phyloP scores from a whole-genome alignment of 768 basidiomycete genomes.

The Tephrocybe sp. region DNA sequence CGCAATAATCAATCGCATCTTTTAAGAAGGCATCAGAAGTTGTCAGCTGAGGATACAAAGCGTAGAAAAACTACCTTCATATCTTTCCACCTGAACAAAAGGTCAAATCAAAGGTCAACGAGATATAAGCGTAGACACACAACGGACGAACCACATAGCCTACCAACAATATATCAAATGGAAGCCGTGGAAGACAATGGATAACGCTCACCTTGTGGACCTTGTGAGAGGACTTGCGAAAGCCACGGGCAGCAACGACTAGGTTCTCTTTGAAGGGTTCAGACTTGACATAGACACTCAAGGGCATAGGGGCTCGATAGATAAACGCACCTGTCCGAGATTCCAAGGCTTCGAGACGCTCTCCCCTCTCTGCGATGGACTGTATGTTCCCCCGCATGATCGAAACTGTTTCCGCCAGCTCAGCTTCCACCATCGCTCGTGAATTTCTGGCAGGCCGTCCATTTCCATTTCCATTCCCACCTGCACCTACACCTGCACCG shows the following conservation, averaged over 20 bases:
- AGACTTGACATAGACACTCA: conserved; percentile 7
- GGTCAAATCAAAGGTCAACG: neutral
- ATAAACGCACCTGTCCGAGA: conserved; percentile 90
- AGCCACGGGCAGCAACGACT: conserved; percentile 93
- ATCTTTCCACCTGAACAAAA: conserved; percentile 81
- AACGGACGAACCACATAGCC: conserved; percentile 84
- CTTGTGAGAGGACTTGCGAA: conserved; percentile 92
- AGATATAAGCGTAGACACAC: no score
- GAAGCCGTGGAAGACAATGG: conserved; percentile 1
- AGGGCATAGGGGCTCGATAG: no score
- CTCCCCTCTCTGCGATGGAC: conserved; percentile 90
- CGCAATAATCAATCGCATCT: conserved; percentile 97
- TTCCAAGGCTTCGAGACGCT: conserved; percentile 86
- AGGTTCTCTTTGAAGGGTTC: conserved; percentile 69
- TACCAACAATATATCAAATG: conserved; percentile 23
- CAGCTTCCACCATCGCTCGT: conserved; percentile 80
- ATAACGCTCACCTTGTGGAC: conserved; percentile 94
- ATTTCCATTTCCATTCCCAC: neutral
- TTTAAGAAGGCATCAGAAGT: conserved; percentile 7
- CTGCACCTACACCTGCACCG: no score
- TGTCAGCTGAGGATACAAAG: conserved; percentile 7
- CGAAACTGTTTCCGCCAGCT: conserved; percentile 93
- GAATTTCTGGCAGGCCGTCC: neutral
- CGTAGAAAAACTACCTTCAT: conserved; percentile 69
- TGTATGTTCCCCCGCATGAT: conserved; percentile 98